Evolutionary conservation across 495 filamentous ascomycete genomes (phyloP).

Genomic region (Penicillium dipodomyicola): DNA sequence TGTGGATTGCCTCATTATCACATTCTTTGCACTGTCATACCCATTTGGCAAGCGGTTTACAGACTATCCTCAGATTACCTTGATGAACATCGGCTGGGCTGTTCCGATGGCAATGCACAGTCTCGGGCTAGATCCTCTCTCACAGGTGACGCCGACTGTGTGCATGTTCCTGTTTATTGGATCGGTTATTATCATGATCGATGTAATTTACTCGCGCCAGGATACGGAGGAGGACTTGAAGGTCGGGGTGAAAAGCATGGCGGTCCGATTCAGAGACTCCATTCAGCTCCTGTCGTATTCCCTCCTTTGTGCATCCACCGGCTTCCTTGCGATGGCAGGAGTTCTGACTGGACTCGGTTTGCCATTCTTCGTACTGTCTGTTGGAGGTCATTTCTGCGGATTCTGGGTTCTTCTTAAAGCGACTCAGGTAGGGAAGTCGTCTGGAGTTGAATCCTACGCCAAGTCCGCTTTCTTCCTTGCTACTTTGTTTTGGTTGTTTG

Average conservation of each 20-base stretch:
- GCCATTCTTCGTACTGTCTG: background rate
- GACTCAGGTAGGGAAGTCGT: background rate
- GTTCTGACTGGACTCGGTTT: background rate
- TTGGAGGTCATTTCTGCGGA: background rate
- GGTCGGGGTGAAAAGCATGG: constrained; percentile 38
- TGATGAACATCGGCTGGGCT: constrained; percentile 1
- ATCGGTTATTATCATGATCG: constrained; percentile 34
- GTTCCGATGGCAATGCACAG: constrained; percentile 7
- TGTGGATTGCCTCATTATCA: background rate
- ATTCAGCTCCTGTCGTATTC: background rate
- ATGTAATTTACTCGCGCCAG: constrained; percentile 43
- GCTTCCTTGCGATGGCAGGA: background rate
- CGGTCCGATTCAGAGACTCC: constrained; percentile 28
- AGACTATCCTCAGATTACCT: background rate
- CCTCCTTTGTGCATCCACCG: background rate
- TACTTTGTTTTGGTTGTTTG: background rate
- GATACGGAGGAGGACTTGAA: constrained; percentile 45
- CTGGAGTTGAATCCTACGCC: background rate
- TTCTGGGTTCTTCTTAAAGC: background rate
- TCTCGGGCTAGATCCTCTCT: background rate
- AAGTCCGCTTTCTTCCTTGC: background rate
- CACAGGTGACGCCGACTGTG: background rate
- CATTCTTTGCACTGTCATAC: background rate
- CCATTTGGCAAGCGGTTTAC: constrained; percentile 5
- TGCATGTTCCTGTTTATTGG: constrained; percentile 1